phyloP scores from a whole-genome alignment of 345 rosid species.

The Acer yangbiense region DNA sequence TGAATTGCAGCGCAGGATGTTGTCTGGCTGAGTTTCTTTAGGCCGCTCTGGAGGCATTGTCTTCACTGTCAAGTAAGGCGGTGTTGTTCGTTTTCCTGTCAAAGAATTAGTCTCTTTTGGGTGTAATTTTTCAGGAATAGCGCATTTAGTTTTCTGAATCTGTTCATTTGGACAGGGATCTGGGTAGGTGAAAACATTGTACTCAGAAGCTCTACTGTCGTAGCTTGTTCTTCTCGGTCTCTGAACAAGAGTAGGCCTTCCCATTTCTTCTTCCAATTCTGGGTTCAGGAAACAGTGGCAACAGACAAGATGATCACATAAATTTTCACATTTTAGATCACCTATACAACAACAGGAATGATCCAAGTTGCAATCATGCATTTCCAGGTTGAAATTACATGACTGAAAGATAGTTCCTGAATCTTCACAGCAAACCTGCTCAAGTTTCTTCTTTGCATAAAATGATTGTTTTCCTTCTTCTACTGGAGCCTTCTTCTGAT shows the following conservation, averaged over 20 bases:
- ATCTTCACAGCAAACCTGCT: constrained; percentile 7
- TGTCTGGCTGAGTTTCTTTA: constrained; percentile 21
- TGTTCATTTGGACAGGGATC: constrained; percentile 15
- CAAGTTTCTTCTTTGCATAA: constrained; percentile 10
- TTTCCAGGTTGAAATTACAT: constrained; percentile 12
- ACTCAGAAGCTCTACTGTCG: constrained; percentile 20
- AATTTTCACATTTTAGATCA: constrained; percentile 5
- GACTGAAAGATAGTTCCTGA: constrained; percentile 10
- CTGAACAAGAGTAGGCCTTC: constrained; percentile 7
- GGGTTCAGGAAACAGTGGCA: background rate
- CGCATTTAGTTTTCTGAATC: background rate
- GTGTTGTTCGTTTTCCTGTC: constrained; percentile 17
- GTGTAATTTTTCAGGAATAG: background rate
- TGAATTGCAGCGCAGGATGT: constrained; percentile 37
- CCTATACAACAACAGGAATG: constrained; percentile 22
- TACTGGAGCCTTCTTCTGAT: constrained; percentile 18
- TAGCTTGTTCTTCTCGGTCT: constrained; percentile 29
- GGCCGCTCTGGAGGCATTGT: constrained; percentile 61
- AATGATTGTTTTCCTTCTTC: constrained; percentile 10
- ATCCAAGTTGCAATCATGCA: constrained; percentile 33
- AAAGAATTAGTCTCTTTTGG: background rate
- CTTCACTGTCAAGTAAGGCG: constrained; percentile 44
- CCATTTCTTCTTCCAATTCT: constrained; percentile 25
- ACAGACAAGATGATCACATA: background rate
- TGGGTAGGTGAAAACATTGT: constrained; percentile 24